These are phyloP conservation scores for Magnolia sinica DNA, from an alignment of 164 flowering plant genomes.

Conservation along the genomic window DNA sequence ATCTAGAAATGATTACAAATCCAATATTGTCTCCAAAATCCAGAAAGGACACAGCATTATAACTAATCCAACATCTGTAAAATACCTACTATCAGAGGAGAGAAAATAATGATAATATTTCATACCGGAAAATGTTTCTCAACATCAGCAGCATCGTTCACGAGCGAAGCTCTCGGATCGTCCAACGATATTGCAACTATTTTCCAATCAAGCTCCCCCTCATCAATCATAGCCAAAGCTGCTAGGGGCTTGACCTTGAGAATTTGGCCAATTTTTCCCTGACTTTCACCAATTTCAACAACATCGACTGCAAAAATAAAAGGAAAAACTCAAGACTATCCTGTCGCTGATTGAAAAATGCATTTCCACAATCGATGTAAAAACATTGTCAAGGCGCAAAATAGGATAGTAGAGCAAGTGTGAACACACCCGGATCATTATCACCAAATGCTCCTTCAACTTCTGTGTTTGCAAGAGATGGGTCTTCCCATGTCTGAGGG, in stretches of 20 bases:
- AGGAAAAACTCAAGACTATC: not conserved
- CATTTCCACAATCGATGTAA: not conserved
- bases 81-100: not conserved
- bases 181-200: conserved; percentile 94
- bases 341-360: not conserved
- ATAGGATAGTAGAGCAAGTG: not conserved
- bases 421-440: conserved; percentile 60
- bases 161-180: conserved; percentile 89
- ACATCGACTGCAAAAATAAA: conserved; percentile 71
- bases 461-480: conserved; percentile 71
- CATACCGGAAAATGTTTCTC: conserved; percentile 95
- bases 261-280: conserved; percentile 70
- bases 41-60: not conserved
- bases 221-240: conserved; percentile 98
- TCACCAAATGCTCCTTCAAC: conserved; percentile 95
- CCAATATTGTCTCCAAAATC: not conserved
- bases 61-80: no score
- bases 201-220: conserved; percentile 99
- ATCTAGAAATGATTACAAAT: not conserved
- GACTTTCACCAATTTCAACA: conserved; percentile 89
- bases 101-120: not conserved
- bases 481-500: conserved; percentile 99
- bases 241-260: conserved; percentile 85
- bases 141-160: conserved; percentile 83
- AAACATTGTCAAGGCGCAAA: not conserved